Percentiles rank a stretch among this genome's conserved stretches.
Conservation (phyloP, 73 alveolate species). For the Chromera velia region DNA sequence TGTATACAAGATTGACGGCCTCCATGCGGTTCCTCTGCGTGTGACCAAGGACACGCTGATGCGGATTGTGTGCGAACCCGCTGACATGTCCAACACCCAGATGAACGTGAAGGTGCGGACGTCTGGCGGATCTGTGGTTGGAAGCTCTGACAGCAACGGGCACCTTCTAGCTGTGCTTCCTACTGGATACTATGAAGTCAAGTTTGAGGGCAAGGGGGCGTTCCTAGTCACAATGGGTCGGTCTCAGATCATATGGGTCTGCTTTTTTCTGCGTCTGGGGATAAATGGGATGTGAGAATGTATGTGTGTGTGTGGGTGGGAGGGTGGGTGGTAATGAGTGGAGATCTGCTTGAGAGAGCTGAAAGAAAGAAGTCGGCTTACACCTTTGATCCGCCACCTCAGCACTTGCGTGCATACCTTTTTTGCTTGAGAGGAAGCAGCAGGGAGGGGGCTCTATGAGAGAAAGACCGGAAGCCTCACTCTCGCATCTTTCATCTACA, state of each 20-base stretch:
- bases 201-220: constrained; percentile 22
- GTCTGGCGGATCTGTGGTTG: no score
- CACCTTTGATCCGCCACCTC: no score
- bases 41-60: neutral
- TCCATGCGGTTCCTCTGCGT: neutral
- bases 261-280: neutral
- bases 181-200: constrained; percentile 10
- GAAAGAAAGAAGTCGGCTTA: no score
- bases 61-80: constrained; percentile 32
- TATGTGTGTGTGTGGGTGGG: neutral
- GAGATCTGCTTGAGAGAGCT: no score
- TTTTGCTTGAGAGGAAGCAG: no score
- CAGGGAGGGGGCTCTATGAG: no score
- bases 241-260: neutral
- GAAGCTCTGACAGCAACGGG: constrained; percentile 24
- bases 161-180: constrained; percentile 32
- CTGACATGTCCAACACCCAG: constrained; percentile 30
- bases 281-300: neutral
- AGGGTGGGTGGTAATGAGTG: no score
- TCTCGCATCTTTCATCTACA: no score
- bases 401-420: no score
- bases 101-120: neutral
- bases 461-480: no score
- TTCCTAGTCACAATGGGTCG: constrained; percentile 30
- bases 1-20: neutral